Conservation (phyloP, 2,329 filamentous ascomycete genomes). For the Diaporthe aspalathi region DNA sequence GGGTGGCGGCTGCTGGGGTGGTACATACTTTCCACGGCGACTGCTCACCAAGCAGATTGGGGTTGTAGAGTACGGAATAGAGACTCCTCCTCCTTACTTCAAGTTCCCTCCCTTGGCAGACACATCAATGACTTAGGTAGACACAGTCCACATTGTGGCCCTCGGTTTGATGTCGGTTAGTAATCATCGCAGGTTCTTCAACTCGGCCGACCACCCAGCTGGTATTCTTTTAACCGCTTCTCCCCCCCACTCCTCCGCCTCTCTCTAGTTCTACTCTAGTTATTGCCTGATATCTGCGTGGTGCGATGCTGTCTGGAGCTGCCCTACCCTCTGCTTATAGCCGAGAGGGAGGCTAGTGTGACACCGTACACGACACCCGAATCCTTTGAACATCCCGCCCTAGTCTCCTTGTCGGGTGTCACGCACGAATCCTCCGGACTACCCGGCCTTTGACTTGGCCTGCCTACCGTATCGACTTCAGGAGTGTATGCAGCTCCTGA, state of each 20-base stretch:
- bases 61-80: not conserved
- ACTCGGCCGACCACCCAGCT: not conserved
- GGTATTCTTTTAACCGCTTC: not conserved
- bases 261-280: not conserved
- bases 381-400: constrained; percentile 22
- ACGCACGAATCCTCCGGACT: constrained; percentile 24
- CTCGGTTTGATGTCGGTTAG: not conserved
- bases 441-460: constrained; percentile 22
- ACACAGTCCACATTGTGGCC: not conserved
- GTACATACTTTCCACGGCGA: not conserved
- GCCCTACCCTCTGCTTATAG: not conserved
- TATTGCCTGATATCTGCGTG: not conserved
- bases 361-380: constrained; percentile 11
- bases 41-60: no score
- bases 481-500: constrained; percentile 17
- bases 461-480: not conserved
- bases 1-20: constrained; percentile 26
- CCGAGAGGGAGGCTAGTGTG: constrained; percentile 7
- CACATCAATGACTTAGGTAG: not conserved
- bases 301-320: no score
- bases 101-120: not conserved
- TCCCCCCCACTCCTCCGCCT: no score
- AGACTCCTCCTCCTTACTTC: no score
- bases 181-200: not conserved
- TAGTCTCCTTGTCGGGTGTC: constrained; percentile 24